Evolutionary conservation across 805 yeast species (phyloP), one percentile per base, ranked within the genome.

Genomic region (Yarrowia deformans): DNA sequence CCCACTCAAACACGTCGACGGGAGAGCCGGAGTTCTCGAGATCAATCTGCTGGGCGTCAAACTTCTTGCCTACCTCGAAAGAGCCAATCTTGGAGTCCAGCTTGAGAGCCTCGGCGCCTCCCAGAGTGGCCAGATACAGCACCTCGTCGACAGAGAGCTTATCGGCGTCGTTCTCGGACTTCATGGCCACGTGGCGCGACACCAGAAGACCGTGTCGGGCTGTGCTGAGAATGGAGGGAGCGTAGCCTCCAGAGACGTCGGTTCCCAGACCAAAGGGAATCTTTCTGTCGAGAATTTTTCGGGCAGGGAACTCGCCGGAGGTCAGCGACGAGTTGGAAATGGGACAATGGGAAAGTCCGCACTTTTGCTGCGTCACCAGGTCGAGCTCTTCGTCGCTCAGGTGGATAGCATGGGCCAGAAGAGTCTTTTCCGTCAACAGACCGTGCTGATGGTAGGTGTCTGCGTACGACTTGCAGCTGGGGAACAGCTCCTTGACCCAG

Each of bases 281-380:
- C 12, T 84, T 85, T 48, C 84, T 83, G 56, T 88, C 82, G 69
- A 93, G 80, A 50, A 91, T 79, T 82, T 88, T 84, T 72, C 89
- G 84, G 12, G 94, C 86, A 19, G 92, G 89, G 9, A 97, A 93
- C 77, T 92, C 96, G 18, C 99, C 99, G 12, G 96, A 89, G 0
- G 97, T 88, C 69, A 94, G 84, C 18, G 95, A 87, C 0, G 97
- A 87, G 77, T 94, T 94, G 18, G 97, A 90, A 12, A 92, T 87
- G 1, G 99, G 99, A 79, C 99, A 94, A 78, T 95, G 98, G 5
- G 97, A 84, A 18, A 94, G 86, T 13, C 97, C 96, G 40, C 91
- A 80, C 7, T 85, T 79, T 23, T 84, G 83, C 18, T 74, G 71
- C 71, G 82, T 83, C 55, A 95, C 81, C 23, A 90, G 70, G 18